phyloP scores from a whole-genome alignment of 495 filamentous ascomycete species.

The Chaetomidium leptoderma region DNA sequence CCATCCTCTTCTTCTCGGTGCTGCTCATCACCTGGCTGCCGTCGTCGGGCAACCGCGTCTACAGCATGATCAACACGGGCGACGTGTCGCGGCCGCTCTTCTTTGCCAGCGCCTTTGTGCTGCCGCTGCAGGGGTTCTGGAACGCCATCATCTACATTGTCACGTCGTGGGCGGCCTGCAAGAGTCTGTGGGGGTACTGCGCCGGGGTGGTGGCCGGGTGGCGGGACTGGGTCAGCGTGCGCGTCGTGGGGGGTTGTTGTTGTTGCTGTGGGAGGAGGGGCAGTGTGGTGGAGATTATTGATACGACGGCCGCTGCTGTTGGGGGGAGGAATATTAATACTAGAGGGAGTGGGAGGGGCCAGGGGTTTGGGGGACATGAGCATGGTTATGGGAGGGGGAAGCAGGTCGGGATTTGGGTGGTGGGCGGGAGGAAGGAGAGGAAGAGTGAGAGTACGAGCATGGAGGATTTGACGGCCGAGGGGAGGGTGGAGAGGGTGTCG shows the following conservation, averaged over 20 bases:
- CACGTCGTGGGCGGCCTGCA: slow-evolving; percentile 53
- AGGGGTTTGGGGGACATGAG: background rate
- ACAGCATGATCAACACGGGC: slow-evolving; percentile 56
- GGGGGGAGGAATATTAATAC: too few relatives aligned
- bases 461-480: slow-evolving; percentile 21
- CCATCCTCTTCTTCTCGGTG: slow-evolving; percentile 80
- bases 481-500: slow-evolving; percentile 10
- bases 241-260: background rate
- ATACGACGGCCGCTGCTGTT: too few relatives aligned
- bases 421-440: background rate
- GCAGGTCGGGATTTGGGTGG: slow-evolving; percentile 7
- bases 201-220: background rate
- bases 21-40: slow-evolving; percentile 84
- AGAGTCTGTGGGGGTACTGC: slow-evolving; percentile 31
- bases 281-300: slow-evolving; percentile 12
- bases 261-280: slow-evolving; percentile 1
- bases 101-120: slow-evolving; percentile 65
- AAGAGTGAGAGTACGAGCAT: slow-evolving; percentile 20
- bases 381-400: background rate
- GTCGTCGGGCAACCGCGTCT: slow-evolving; percentile 74
- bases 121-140: slow-evolving; percentile 85
- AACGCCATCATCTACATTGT: slow-evolving; percentile 76
- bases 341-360: background rate
- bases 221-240: background rate
- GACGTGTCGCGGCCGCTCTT: slow-evolving; percentile 56